These are phyloP conservation scores for Populus hybrid DNA, from an alignment of 441 rosid species.

Conservation along the genomic window DNA sequence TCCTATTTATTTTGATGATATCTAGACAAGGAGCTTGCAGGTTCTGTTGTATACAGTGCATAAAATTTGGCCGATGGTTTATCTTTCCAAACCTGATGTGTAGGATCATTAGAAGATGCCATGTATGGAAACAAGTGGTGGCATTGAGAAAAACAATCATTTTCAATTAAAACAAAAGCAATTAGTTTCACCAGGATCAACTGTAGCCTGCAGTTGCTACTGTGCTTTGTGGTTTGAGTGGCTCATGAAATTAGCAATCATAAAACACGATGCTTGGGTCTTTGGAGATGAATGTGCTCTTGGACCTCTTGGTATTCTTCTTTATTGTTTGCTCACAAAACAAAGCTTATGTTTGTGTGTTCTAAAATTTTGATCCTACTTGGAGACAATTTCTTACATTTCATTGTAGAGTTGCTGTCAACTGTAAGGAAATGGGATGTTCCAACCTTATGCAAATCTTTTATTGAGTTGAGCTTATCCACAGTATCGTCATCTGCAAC, in stretches of 20 bases:
- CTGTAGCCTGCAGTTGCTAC: too few relatives aligned
- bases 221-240: too few relatives aligned
- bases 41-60: neutral
- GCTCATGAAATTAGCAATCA: too few relatives aligned
- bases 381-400: neutral
- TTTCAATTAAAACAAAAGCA: neutral
- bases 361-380: neutral
- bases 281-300: too few relatives aligned
- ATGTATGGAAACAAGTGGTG: neutral
- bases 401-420: neutral
- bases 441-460: neutral
- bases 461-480: neutral
- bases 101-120: neutral
- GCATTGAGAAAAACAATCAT: neutral
- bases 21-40: neutral
- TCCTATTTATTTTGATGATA: too few relatives aligned
- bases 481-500: neutral
- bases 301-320: too few relatives aligned
- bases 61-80: neutral
- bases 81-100: neutral
- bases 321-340: too few relatives aligned
- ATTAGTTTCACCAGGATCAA: neutral
- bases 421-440: constrained; percentile 1
- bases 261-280: too few relatives aligned
- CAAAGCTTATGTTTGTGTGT: neutral